A percentile compares a stretch with the other conserved stretches of the same genome.
phyloP scores from a whole-genome alignment of 2,329 filamentous ascomycete genomes.

The Penicillium sp. region DNA sequence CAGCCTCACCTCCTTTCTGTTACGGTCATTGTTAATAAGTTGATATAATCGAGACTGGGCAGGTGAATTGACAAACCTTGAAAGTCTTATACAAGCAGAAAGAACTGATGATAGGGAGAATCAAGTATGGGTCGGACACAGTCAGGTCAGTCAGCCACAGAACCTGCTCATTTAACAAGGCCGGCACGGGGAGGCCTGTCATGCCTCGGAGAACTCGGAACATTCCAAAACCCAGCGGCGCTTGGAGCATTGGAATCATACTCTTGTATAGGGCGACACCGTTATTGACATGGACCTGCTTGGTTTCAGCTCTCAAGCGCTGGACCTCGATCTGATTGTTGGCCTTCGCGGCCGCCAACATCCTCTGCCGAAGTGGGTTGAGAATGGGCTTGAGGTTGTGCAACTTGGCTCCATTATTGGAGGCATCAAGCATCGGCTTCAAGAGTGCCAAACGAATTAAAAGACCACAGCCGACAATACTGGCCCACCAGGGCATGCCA shows the following conservation, averaged over 20 bases:
- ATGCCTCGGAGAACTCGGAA: conserved; percentile 78
- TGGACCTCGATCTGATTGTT: conserved; percentile 53
- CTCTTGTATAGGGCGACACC: conserved; percentile 57
- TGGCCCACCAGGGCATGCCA: conserved; percentile 79
- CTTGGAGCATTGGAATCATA: conserved; percentile 61
- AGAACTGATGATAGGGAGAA: conserved; percentile 68
- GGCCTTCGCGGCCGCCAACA: conserved; percentile 46
- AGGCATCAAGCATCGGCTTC: conserved; percentile 63
- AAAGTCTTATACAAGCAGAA: conserved; percentile 59
- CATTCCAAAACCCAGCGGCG: conserved; percentile 75
- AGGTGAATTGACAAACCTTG: conserved; percentile 49
- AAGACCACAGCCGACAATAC: conserved; percentile 67
- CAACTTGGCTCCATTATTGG: conserved; percentile 64
- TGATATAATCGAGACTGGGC: neutral
- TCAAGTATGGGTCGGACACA: conserved; percentile 71
- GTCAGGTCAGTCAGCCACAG: conserved; percentile 82
- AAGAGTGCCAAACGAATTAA: conserved; percentile 66
- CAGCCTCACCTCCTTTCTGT: conserved; percentile 42
- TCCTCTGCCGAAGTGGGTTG: conserved; percentile 57
- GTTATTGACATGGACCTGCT: conserved; percentile 52
- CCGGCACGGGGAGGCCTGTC: conserved; percentile 76
- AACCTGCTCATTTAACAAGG: conserved; percentile 67
- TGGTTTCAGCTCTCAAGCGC: conserved; percentile 51
- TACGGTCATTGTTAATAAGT: neutral
- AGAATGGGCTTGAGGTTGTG: conserved; percentile 60